phyloP scores from a whole-genome alignment of 805 yeast species.

The Maudiozyma serrabonitensis region DNA sequence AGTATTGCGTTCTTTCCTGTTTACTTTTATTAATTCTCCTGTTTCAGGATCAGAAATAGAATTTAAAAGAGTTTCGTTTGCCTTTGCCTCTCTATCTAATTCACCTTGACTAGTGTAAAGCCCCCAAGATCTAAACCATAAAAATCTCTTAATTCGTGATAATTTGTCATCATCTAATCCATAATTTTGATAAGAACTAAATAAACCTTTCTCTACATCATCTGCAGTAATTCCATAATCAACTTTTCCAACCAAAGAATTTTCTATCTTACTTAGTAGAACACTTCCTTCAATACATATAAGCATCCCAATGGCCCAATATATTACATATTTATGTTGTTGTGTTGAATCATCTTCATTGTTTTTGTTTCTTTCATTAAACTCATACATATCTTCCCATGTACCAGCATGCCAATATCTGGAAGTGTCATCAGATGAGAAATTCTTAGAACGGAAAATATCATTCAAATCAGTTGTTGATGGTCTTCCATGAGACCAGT shows the following conservation, averaged over 20 bases:
- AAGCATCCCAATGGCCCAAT: slow-evolving; percentile 23
- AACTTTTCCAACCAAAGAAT: slow-evolving; percentile 24
- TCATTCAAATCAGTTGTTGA: background rate
- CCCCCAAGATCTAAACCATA: slow-evolving; percentile 42
- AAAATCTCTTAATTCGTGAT: slow-evolving; percentile 45
- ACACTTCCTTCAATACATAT: slow-evolving; percentile 35
- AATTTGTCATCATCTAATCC: slow-evolving; percentile 42
- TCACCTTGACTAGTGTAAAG: slow-evolving; percentile 23
- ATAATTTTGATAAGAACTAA: slow-evolving; percentile 38
- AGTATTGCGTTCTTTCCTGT: background rate
- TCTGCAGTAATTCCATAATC: slow-evolving; percentile 27
- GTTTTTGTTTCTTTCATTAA: slow-evolving; percentile 6
- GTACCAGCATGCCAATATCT: slow-evolving; percentile 53
- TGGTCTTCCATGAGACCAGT: slow-evolving; percentile 35
- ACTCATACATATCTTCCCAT: slow-evolving; percentile 50
- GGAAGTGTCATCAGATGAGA: slow-evolving; percentile 23
- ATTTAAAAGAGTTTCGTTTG: slow-evolving; percentile 74
- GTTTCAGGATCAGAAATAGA: slow-evolving; percentile 14
- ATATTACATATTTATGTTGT: background rate
- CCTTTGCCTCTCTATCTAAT: slow-evolving; percentile 34
- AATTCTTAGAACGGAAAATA: slow-evolving; percentile 16
- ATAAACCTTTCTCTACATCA: slow-evolving; percentile 32
- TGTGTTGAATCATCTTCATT: background rate
- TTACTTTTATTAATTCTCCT: background rate
- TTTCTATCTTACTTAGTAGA: slow-evolving; percentile 32